These are phyloP conservation scores for Exserohilum turcica DNA, from an alignment of 2,329 filamentous ascomycete species.

Conservation along the genomic window DNA sequence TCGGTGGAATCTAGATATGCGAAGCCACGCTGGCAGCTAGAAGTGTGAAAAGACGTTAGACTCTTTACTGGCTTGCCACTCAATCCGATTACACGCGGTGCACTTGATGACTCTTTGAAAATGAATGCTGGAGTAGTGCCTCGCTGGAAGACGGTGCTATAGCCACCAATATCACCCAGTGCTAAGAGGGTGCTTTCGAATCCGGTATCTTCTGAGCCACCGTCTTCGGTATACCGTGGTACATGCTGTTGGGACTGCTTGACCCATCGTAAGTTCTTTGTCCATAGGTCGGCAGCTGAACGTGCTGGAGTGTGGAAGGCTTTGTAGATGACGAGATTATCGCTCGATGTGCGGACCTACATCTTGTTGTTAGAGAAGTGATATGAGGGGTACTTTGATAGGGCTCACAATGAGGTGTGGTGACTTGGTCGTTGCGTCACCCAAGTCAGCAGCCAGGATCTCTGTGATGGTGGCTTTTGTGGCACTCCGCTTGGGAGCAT, in stretches of 20 bases:
- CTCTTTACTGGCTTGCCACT: slow-evolving; percentile 70
- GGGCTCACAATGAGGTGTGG: slow-evolving; percentile 81
- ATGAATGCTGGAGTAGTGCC: slow-evolving; percentile 81
- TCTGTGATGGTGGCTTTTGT: slow-evolving; percentile 77
- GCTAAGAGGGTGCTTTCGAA: slow-evolving; percentile 58
- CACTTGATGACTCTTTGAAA: slow-evolving; percentile 77
- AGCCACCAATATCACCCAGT: slow-evolving; percentile 72
- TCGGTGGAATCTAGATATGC: slow-evolving; percentile 70
- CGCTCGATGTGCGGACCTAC: slow-evolving; percentile 76
- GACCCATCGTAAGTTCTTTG: slow-evolving; percentile 70
- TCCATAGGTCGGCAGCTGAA: slow-evolving; percentile 53
- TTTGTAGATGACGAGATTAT: slow-evolving; percentile 87
- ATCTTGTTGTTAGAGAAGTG: neutral
- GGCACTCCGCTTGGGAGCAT: slow-evolving; percentile 70
- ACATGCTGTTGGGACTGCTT: slow-evolving; percentile 74
- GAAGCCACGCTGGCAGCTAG: slow-evolving; percentile 79
- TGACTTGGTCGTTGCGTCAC: slow-evolving; percentile 70
- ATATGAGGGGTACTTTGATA: too few species aligned
- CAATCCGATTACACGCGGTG: slow-evolving; percentile 75
- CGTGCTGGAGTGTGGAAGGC: slow-evolving; percentile 64
- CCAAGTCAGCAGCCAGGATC: slow-evolving; percentile 81
- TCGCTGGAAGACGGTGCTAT: slow-evolving; percentile 80
- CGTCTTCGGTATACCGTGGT: slow-evolving; percentile 61
- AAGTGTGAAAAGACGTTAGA: slow-evolving; percentile 77
- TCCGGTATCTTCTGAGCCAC: slow-evolving; percentile 54